A percentile compares a stretch with the other conserved stretches of the same genome.
phyloP scores from a whole-genome alignment of 2,329 filamentous ascomycete genomes.

The Cladosporium austrohemisphaericum region DNA sequence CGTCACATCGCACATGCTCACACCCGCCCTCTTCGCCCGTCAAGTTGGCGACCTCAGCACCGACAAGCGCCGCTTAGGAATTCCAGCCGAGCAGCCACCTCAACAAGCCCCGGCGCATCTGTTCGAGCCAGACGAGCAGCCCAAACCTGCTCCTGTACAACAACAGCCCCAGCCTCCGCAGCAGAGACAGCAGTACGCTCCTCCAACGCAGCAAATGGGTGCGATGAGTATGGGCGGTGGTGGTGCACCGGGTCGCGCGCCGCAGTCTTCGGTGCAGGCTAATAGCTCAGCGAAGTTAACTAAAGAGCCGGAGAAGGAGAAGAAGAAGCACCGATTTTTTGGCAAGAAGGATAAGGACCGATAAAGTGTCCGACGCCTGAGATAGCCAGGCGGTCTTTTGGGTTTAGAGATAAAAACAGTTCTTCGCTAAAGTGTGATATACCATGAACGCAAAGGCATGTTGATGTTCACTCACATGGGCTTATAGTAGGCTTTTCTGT shows the following conservation, averaged over 20 bases:
- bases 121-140: constrained; percentile 66
- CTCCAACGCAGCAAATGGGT: constrained; percentile 54
- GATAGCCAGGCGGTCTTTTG: no score
- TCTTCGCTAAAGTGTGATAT: no score
- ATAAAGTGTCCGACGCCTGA: neutral
- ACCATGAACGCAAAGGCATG: no score
- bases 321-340: constrained; percentile 55
- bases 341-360: constrained; percentile 32
- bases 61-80: constrained; percentile 69
- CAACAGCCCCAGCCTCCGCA: constrained; percentile 36
- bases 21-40: constrained; percentile 73
- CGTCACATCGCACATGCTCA: constrained; percentile 87
- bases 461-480: no score
- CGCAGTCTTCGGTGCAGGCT: constrained; percentile 26
- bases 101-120: constrained; percentile 81
- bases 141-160: constrained; percentile 52
- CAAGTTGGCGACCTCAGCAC: constrained; percentile 77
- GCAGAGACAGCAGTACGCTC: constrained; percentile 19
- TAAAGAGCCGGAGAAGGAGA: constrained; percentile 53
- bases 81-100: constrained; percentile 76
- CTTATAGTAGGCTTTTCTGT: no score
- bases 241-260: constrained; percentile 22
- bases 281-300: constrained; percentile 44
- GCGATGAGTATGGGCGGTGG: constrained; percentile 51
- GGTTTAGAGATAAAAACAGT: no score